Conservation (phyloP, 2,329 filamentous ascomycete species). For the Didymella exigua region DNA sequence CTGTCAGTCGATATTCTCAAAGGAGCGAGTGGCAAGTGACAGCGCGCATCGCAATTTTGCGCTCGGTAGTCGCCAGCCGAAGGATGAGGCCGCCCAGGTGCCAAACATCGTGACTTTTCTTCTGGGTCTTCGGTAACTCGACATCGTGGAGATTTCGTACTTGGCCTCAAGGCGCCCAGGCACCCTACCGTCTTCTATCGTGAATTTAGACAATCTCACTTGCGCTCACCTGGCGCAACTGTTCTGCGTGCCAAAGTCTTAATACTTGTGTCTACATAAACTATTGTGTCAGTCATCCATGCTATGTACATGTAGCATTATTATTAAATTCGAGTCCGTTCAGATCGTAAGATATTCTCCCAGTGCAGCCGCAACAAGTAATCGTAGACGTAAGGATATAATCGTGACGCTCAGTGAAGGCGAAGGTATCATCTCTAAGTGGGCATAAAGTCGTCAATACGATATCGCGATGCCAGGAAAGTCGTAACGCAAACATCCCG, state of each 20-base stretch:
- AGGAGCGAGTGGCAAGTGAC: slow-evolving; percentile 14
- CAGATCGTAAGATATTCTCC: slow-evolving; percentile 6
- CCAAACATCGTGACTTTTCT: slow-evolving; percentile 5
- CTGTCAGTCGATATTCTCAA: not conserved
- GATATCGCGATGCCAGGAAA: slow-evolving; percentile 10
- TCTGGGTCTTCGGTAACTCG: not conserved
- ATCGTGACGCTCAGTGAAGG: slow-evolving; percentile 40
- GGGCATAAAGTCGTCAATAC: slow-evolving; percentile 23
- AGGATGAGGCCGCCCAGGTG: slow-evolving; percentile 15
- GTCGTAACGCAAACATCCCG: slow-evolving; percentile 14
- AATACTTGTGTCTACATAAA: slow-evolving; percentile 3
- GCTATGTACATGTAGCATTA: slow-evolving; percentile 21
- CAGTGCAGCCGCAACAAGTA: slow-evolving; percentile 10
- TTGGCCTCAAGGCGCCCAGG: slow-evolving; percentile 8
- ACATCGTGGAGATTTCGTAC: not conserved
- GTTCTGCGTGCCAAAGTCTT: too few relatives aligned
- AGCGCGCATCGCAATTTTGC: slow-evolving; percentile 25
- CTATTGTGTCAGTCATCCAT: slow-evolving; percentile 7
- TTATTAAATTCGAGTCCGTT: slow-evolving; percentile 20
- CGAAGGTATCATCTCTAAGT: slow-evolving; percentile 32
- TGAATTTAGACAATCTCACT: too few relatives aligned
- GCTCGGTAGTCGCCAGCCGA: slow-evolving; percentile 12
- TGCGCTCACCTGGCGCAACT: too few relatives aligned
- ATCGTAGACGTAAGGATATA: slow-evolving; percentile 26
- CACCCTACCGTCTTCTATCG: not conserved